These are phyloP conservation scores for Russula virescens DNA, from an alignment of 768 basidiomycete species.

Conservation along the genomic window DNA sequence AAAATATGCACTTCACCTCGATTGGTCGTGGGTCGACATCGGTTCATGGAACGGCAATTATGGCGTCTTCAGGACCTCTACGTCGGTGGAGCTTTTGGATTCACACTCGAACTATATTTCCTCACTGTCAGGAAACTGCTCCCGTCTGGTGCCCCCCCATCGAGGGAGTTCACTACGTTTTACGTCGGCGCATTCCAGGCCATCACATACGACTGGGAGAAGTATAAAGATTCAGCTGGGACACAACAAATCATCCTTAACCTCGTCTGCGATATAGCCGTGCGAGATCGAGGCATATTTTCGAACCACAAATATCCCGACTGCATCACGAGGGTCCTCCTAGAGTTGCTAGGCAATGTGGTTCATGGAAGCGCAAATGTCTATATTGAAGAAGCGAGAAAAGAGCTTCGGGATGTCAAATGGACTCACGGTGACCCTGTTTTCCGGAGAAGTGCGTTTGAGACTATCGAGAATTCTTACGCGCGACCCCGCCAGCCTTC, in stretches of 20 bases:
- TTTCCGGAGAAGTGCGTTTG: too few relatives aligned
- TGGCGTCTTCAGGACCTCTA: not conserved
- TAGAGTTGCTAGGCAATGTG: not conserved
- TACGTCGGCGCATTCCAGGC: not conserved
- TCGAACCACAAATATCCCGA: not conserved
- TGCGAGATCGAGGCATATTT: not conserved
- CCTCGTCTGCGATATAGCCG: conserved; percentile 4
- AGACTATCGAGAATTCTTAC: too few relatives aligned
- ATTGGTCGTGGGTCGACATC: not conserved
- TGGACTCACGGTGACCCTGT: too few relatives aligned
- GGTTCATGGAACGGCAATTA: conserved; percentile 8
- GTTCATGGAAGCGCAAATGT: not conserved
- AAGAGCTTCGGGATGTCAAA: not conserved
- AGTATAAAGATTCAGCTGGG: not conserved
- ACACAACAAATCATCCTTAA: not conserved
- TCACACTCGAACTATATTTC: conserved; percentile 1
- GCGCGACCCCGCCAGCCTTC: too few relatives aligned
- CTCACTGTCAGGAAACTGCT: not conserved
- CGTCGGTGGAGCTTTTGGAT: not conserved
- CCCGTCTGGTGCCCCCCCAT: not conserved
- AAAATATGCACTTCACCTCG: not conserved
- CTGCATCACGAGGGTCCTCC: not conserved
- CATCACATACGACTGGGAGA: conserved; percentile 5
- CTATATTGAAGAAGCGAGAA: not conserved
- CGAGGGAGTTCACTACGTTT: not conserved